A percentile compares a stretch with the other conserved stretches of the same genome.
Evolutionary conservation across 179 eudicot genomes (phyloP).

Genomic region (Beta macrorhiza): DNA sequence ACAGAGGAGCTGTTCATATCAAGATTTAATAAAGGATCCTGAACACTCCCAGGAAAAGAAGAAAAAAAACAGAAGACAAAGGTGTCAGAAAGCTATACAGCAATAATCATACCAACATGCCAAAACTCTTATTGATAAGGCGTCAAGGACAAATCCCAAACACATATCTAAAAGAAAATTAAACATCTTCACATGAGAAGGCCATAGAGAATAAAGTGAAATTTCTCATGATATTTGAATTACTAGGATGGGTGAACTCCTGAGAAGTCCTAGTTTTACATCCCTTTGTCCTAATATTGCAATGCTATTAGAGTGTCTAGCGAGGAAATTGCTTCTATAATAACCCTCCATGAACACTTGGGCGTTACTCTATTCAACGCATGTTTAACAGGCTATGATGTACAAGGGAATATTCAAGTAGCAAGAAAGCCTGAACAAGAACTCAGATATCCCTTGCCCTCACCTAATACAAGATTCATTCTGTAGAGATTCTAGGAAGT

Average conservation of each 20-base stretch:
- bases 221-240: not conserved
- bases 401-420: not conserved
- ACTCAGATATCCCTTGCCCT: not conserved
- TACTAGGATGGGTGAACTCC: not conserved
- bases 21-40: constrained; percentile 77
- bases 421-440: not conserved
- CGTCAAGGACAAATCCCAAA: not conserved
- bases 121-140: not conserved
- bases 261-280: not conserved
- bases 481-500: not conserved
- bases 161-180: not conserved
- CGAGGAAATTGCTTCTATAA: not conserved
- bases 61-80: too few species aligned
- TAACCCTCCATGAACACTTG: not conserved
- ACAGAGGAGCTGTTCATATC: constrained; percentile 62
- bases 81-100: not conserved
- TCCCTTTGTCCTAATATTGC: not conserved
- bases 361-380: not conserved
- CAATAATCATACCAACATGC: not conserved
- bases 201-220: not conserved
- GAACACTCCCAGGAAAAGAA: constrained; percentile 24
- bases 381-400: not conserved
- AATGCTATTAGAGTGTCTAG: not conserved
- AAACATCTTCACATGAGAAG: not conserved
- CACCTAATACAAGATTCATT: not conserved